Evolutionary conservation across 2,329 filamentous ascomycete genomes (phyloP).

Genomic region (Paecilomyces niveus): DNA sequence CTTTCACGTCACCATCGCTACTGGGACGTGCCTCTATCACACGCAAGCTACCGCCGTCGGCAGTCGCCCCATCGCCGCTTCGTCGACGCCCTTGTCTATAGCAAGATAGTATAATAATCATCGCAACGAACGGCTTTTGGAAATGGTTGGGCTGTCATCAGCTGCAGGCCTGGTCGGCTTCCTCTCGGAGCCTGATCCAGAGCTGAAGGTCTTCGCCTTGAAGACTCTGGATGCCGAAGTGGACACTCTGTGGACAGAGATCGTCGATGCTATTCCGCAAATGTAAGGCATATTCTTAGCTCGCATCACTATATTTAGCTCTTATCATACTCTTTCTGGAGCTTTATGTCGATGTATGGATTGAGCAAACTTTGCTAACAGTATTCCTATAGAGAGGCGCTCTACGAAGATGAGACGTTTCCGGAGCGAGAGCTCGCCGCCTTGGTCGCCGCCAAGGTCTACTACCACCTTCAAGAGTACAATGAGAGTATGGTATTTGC

Average conservation of each 20-base stretch:
- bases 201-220: slow-evolving; percentile 90
- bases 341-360: background rate
- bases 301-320: background rate
- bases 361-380: slow-evolving; percentile 6
- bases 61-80: background rate
- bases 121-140: slow-evolving; percentile 10
- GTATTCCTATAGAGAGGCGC: slow-evolving; percentile 63
- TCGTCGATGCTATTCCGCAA: slow-evolving; percentile 82
- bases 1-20: slow-evolving; percentile 20
- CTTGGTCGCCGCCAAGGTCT: slow-evolving; percentile 92
- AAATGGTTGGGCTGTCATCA: slow-evolving; percentile 89
- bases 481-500: slow-evolving; percentile 99
- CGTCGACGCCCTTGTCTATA: background rate
- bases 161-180: slow-evolving; percentile 93
- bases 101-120: background rate
- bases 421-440: slow-evolving; percentile 90
- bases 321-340: background rate
- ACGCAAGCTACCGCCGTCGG: background rate
- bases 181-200: slow-evolving; percentile 85
- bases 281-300: slow-evolving; percentile 59
- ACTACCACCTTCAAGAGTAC: slow-evolving; percentile 98
- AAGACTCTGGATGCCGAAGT: slow-evolving; percentile 95
- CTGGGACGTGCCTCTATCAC: slow-evolving; percentile 12
- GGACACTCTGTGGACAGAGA: slow-evolving; percentile 95
- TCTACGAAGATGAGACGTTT: slow-evolving; percentile 95